Base-by-base conservation (phyloP, 2,329 filamentous ascomycete species). In the Stachybotrys chartarum region DNA sequence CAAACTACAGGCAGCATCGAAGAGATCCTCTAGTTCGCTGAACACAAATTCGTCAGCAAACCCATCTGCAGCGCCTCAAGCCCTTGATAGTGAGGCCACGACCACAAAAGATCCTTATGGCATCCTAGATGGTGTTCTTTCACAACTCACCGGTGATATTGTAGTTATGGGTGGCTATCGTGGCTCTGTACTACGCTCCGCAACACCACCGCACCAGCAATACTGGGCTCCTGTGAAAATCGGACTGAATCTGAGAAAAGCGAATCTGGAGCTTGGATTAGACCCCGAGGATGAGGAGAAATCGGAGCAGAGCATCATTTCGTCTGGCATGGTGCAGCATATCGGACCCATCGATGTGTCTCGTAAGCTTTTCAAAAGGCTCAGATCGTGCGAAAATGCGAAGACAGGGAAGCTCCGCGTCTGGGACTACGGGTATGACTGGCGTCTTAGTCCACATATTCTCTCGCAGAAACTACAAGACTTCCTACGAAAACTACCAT, bases 171-270 rank as follows among this genome's bases (percentile, higher is more conserved):
- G 93, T 18, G 93, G 93, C 14, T 96, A 97, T 66, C 82, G 93
- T 60, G 93, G 93, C 4, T 96, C 92, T 0, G 80, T 97, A n/a
- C 72, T 97, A 32, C 85, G 92, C 32, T 95, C 91, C 11, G 87
- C 90, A 11, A 86, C 91, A 58, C 82, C 88, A 8, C 88, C 89
- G 5, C 84, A 93, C 65, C 85, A 91, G n/a, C 91, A 96, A 67
- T 75, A 96, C 0, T 97, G 93, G 93, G 90, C 95, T 1, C 92
- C 92, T 0, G 86, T 97, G 65, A 97, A 97, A 70, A 87, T 96
- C 31, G 92, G 93, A 1, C 75, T 97, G 52, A 96, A 96, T 63
- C 82, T 97, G 58, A 86, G 92, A 55, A 96, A 94, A 67, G 92
- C 93, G 2, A 90, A 97, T 67, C 78, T 97, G 5, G 91, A 96